Base-by-base conservation (phyloP, 371 early-diverging fungal species). In the Umbelopsis sp. region DNA sequence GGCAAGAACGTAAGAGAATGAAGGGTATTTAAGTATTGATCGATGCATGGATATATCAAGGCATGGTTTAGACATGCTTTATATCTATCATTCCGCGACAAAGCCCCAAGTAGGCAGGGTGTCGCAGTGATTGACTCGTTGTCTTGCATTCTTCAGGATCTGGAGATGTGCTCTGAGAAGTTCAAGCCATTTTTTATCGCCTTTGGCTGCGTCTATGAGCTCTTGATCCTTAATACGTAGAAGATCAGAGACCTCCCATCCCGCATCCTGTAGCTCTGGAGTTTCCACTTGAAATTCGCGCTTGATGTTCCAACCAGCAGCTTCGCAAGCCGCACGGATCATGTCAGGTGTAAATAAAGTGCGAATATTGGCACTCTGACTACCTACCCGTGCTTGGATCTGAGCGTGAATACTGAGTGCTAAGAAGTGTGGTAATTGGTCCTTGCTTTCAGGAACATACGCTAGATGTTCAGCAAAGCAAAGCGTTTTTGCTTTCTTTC, bases 331-430 rank as follows among this genome's bases (percentile, higher is more conserved):
- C 44, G 41, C 3, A 8, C 44, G 37, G 4, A 64, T 64, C 64
- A 44, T 44, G 20, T 45, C 44, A 18, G 64, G 64, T 9, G 64
- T 64, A 44, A 64, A 64, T 4, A 64, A 29, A 4, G 64, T 64
- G 11, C 64, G 64, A 16, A 64, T 46, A 22, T 64, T 64, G 24
- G 64, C 64, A 4, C 14, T 38, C 5, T 24, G 20, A n/a, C 45
- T 45, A 16, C 29, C 45, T 44, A 25, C 45, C n/a, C 64, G 64
- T 14, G 64, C 64, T 64, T 64, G 64, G 5, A 64, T 64, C 25
- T 64, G 64, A n/a, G 64, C 64, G 12, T 64, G 64, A n/a, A 64
- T 64, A 22, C 44, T 64, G 25, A 64, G 46, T 18, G 64, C 64
- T 14, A 64, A 25, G 46, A 64, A 64, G n/a, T 64, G 64, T 5